phyloP scores from a whole-genome alignment of 177 flowering plant genomes.

The Vitis hybrid region DNA sequence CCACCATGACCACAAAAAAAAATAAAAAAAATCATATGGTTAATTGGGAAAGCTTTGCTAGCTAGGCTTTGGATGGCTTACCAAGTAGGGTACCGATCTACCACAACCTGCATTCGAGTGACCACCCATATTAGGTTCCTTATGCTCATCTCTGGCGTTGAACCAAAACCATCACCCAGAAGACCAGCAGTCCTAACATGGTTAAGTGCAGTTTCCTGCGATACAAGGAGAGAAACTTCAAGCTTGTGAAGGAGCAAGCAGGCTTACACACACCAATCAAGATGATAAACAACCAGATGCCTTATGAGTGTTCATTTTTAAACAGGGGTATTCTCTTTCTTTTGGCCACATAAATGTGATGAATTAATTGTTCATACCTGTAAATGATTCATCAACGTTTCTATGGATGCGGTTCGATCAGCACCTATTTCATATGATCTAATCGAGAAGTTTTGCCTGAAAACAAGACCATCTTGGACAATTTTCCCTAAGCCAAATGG shows the following conservation, averaged over 20 bases:
- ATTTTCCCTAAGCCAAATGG: conserved; percentile 84
- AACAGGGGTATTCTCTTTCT: background rate
- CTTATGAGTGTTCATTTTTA: background rate
- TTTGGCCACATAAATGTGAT: background rate
- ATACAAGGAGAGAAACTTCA: background rate
- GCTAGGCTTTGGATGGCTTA: conserved; percentile 24
- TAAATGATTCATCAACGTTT: conserved; percentile 91
- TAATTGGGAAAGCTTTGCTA: background rate
- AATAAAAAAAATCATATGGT: background rate
- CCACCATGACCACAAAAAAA: no score
- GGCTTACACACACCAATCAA: background rate
- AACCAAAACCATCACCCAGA: conserved; percentile 90
- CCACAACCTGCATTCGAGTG: conserved; percentile 79
- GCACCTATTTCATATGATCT: conserved; percentile 97
- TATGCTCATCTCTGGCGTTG: conserved; percentile 90
- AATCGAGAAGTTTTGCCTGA: conserved; percentile 82
- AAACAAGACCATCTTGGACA: conserved; percentile 84
- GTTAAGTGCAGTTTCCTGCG: conserved; percentile 93
- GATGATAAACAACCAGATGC: background rate
- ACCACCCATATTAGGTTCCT: conserved; percentile 96
- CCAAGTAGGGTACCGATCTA: conserved; percentile 95
- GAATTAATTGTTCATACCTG: conserved; percentile 46
- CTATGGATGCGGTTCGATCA: conserved; percentile 89
- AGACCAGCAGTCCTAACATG: conserved; percentile 87
- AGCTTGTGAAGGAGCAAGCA: background rate